These are phyloP conservation scores for Cyclocybe cylindracea DNA, from an alignment of 768 basidiomycete species.

Conservation along the genomic window DNA sequence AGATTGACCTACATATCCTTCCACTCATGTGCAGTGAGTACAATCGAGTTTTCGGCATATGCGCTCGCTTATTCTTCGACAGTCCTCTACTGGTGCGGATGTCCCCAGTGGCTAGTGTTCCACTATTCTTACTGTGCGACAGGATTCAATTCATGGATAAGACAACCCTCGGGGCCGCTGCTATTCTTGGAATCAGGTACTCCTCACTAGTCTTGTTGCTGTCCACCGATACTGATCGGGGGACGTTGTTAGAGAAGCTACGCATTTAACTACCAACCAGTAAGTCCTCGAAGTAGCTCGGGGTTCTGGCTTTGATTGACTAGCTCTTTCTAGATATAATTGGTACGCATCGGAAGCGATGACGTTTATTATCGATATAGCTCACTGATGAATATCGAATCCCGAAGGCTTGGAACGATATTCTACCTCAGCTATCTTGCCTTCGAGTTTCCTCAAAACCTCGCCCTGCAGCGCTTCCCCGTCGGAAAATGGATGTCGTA, in stretches of 20 bases:
- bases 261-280: conserved; percentile 68
- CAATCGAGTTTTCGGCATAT: not conserved
- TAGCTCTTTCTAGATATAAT: conserved; percentile 50
- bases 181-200: conserved; percentile 72
- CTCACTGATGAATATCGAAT: not conserved
- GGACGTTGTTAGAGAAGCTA: conserved; percentile 43
- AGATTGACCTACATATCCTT: conserved; percentile 68
- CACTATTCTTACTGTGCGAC: not conserved
- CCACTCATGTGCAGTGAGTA: conserved; percentile 71
- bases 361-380: not conserved
- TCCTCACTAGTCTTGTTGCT: not conserved
- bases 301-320: not conserved
- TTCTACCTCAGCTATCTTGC: conserved; percentile 72
- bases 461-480: conserved; percentile 70
- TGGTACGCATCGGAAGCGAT: conserved; percentile 39
- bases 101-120: not conserved
- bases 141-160: conserved; percentile 85
- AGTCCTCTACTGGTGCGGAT: conserved; percentile 58
- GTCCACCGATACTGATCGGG: not conserved
- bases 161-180: conserved; percentile 64
- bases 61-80: not conserved
- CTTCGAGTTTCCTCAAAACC: conserved; percentile 77
- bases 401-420: conserved; percentile 67
- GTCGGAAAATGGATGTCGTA: conserved; percentile 85
- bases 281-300: conserved; percentile 26